Conservation (phyloP, 345 rosid species). For the Syzygium aromaticum region DNA sequence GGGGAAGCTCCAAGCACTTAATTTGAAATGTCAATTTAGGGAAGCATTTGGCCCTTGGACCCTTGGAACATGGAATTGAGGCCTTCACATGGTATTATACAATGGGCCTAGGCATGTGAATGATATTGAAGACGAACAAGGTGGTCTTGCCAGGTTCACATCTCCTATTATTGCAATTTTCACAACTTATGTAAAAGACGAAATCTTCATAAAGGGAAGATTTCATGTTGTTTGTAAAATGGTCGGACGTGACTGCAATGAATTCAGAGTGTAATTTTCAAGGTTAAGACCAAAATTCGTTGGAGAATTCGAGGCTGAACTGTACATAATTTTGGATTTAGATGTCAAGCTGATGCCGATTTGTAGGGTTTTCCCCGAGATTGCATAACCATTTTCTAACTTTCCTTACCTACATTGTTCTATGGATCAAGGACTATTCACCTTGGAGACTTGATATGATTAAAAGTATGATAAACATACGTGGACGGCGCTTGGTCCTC, state of each 20-base stretch:
- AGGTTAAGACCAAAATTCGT: neutral
- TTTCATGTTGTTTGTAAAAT: neutral
- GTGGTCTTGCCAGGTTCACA: neutral
- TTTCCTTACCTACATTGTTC: neutral
- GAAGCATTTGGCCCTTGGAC: neutral
- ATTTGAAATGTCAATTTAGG: neutral
- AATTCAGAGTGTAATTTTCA: neutral
- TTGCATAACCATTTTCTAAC: accelerated
- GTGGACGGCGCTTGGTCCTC: accelerated
- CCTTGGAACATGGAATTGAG: neutral
- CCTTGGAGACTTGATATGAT: neutral
- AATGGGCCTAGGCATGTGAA: neutral
- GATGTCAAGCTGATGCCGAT: neutral
- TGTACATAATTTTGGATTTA: neutral
- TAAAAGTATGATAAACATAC: no score
- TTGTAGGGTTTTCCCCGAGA: neutral
- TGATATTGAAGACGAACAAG: neutral
- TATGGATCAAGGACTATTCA: neutral
- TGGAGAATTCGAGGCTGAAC: neutral
- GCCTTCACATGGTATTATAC: neutral
- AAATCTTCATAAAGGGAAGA: no score
- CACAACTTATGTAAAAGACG: no score
- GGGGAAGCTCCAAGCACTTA: neutral
- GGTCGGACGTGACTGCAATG: neutral
- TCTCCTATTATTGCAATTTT: neutral